Evolutionary conservation across 2,329 filamentous ascomycete species (phyloP), one percentile per base, ranked within the genome.

Genomic region (Trichoderma oligosporum): DNA sequence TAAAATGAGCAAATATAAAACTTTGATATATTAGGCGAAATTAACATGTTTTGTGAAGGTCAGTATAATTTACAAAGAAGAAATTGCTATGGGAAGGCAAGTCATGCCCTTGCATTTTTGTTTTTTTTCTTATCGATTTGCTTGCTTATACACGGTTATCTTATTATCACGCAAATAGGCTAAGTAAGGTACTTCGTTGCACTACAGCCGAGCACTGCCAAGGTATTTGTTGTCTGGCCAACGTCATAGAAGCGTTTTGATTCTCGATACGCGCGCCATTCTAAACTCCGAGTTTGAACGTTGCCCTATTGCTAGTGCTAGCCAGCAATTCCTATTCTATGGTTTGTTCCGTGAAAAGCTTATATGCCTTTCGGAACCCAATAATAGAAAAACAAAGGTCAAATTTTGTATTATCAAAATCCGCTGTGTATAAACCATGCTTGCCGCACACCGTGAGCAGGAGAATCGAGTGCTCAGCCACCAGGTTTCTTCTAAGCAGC

Each of bases 381-480:
- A 24, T 14, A 11, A 38, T 2, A 7, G 7, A 11, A n/a, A 7
- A 14, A 6, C 14, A 31, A 38, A 14, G 27, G 25, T n/a, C 14
- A 25, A 27, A 12, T n/a, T 3, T n/a, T 8, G 25, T 18, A 29
- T 9, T 8, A 7, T 24, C 14, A 9, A 29, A 20, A 14, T 20
- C 6, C 6, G 22, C 41, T 7, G 35, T 35, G 14, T 25, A 45
- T 4, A 27, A 60, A 66, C 61, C 51, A 96, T 92, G 90, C 79
- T 91, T 69, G 88, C 89, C 60, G 80, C 87, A 68, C 84, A 87
- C 68, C 83, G 85, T 66, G 89, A 96, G 73, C 91, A 96, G 75
- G 92, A 97, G 74, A 97, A 97, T 73, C 75, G 90, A 71, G 82
- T 90, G 66, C 85, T 90, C 70, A 82, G 80, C 63, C 88, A 88